phyloP scores from a whole-genome alignment of 2,329 filamentous ascomycete species.

The Pseudocercospora fijiensis region DNA sequence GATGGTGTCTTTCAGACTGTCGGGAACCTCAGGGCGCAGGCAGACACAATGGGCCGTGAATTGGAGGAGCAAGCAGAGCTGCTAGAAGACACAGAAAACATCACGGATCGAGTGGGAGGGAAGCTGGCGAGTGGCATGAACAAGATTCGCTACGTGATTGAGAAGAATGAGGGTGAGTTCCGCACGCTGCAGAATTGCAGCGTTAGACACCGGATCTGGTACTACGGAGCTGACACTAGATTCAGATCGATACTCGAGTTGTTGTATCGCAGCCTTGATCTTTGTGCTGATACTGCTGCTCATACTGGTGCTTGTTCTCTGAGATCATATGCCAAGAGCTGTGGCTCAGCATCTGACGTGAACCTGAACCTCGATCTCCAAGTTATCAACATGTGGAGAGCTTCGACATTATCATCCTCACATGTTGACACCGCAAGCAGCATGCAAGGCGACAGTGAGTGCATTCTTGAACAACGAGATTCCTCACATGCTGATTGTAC shows the following conservation, averaged over 20 bases:
- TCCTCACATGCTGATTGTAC: neutral
- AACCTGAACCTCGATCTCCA: constrained; percentile 16
- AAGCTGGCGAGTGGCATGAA: constrained; percentile 83
- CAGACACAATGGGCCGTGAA: constrained; percentile 93
- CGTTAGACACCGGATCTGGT: constrained; percentile 23
- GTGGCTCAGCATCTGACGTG: constrained; percentile 17
- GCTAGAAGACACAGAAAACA: constrained; percentile 77
- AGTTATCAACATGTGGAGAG: neutral
- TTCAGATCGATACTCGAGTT: constrained; percentile 71
- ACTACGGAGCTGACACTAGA: constrained; percentile 22
- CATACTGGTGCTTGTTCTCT: constrained; percentile 69
- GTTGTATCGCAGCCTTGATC: constrained; percentile 86
- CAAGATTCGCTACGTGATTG: constrained; percentile 80
- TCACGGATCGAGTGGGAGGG: constrained; percentile 84
- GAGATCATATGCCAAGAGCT: constrained; percentile 36
- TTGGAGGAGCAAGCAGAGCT: constrained; percentile 91
- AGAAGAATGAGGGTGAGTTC: constrained; percentile 79
- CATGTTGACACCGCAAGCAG: neutral
- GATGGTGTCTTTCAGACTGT: constrained; percentile 93
- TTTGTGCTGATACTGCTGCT: constrained; percentile 83
- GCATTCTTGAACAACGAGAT: neutral
- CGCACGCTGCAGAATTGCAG: neutral
- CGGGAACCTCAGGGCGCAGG: constrained; percentile 84
- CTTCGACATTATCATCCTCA: constrained; percentile 7
- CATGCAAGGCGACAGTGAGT: constrained; percentile 39